A percentile compares a stretch with the other conserved stretches of the same genome.
Conservation (phyloP, 208 protist genomes). For the Naegleria lovaniensis region DNA sequence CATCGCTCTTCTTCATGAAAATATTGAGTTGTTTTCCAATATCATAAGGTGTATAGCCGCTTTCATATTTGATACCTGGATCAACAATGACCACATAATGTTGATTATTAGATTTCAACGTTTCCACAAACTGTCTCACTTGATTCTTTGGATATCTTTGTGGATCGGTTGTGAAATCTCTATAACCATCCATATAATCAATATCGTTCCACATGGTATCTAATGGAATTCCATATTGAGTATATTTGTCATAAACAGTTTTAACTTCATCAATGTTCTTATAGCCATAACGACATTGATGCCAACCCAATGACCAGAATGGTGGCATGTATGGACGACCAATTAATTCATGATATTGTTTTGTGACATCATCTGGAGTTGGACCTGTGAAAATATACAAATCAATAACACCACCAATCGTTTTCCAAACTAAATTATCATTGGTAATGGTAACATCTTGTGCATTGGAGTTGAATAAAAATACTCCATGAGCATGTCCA, state of each 20-base stretch:
- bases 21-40: slow-evolving; percentile 35
- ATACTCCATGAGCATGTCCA: slow-evolving; percentile 40
- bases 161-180: slow-evolving; percentile 62
- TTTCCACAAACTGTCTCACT: slow-evolving; percentile 29
- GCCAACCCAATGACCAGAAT: slow-evolving; percentile 59
- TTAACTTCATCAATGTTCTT: slow-evolving; percentile 42
- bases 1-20: slow-evolving; percentile 40
- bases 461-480: slow-evolving; percentile 66
- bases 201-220: slow-evolving; percentile 66
- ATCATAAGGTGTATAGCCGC: slow-evolving; percentile 44
- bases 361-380: slow-evolving; percentile 49
- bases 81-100: slow-evolving; percentile 46
- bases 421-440: slow-evolving; percentile 32
- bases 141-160: slow-evolving; percentile 40
- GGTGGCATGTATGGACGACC: slow-evolving; percentile 54
- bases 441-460: slow-evolving; percentile 50
- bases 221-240: slow-evolving; percentile 54
- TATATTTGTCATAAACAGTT: slow-evolving; percentile 53
- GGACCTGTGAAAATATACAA: slow-evolving; percentile 63
- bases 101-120: slow-evolving; percentile 34
- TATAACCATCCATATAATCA: slow-evolving; percentile 68
- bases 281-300: slow-evolving; percentile 61
- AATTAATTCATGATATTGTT: slow-evolving; percentile 59
- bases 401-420: slow-evolving; percentile 65
- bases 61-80: slow-evolving; percentile 36